These are phyloP conservation scores for Aspergillus aculeatus DNA, from an alignment of 2,329 filamentous ascomycete species.

Conservation along the genomic window DNA sequence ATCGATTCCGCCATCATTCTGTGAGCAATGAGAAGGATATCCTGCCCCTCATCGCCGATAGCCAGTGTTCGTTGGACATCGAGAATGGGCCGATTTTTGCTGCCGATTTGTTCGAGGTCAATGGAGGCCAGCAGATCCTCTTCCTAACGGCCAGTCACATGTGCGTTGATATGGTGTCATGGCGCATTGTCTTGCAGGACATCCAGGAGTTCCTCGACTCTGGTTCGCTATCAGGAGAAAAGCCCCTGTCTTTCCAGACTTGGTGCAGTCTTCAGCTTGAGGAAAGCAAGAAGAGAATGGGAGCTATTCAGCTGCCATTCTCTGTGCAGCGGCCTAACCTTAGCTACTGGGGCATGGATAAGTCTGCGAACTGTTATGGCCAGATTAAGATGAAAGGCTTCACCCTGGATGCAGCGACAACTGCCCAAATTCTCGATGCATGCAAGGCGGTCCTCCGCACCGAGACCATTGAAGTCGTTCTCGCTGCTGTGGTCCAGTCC, in stretches of 20 bases:
- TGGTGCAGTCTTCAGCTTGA: constrained; percentile 38
- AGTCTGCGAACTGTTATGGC: constrained; percentile 33
- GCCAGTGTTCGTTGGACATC: constrained; percentile 33
- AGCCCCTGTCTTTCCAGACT: constrained; percentile 39
- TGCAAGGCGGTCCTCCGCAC: constrained; percentile 37
- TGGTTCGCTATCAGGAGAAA: constrained; percentile 32
- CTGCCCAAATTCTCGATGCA: constrained; percentile 31
- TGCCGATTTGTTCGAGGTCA: constrained; percentile 20
- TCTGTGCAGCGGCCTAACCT: constrained; percentile 32
- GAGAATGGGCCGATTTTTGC: constrained; percentile 27
- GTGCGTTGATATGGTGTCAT: constrained; percentile 27
- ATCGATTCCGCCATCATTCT: constrained; percentile 30
- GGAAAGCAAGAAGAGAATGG: constrained; percentile 22
- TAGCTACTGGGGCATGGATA: constrained; percentile 39
- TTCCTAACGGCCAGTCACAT: constrained; percentile 22
- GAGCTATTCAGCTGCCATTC: constrained; percentile 24
- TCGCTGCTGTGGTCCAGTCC: constrained; percentile 42
- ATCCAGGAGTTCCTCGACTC: constrained; percentile 36
- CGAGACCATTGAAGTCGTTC: constrained; percentile 39
- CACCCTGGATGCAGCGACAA: constrained; percentile 31
- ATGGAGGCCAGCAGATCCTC: constrained; percentile 13
- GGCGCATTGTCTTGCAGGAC: constrained; percentile 38
- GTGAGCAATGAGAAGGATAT: constrained; percentile 25
- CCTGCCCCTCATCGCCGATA: constrained; percentile 29
- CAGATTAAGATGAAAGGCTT: constrained; percentile 38